phyloP scores from a whole-genome alignment of 2,329 filamentous ascomycete genomes.

The Pezicula neosporulosa region DNA sequence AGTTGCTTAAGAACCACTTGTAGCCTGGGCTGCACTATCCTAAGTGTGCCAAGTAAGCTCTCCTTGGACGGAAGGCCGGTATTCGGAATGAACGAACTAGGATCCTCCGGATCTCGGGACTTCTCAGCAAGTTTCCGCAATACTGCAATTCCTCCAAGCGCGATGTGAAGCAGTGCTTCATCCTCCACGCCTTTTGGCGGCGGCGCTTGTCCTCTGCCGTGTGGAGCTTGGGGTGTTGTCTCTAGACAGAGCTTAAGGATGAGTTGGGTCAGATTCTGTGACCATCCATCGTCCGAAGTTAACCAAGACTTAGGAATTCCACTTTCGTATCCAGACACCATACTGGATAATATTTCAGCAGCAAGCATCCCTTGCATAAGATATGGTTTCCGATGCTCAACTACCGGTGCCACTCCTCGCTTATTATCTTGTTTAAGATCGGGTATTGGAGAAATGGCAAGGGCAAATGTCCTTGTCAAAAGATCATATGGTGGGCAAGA shows the following conservation, averaged over 20 bases:
- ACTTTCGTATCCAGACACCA: constrained; percentile 69
- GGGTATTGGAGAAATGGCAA: constrained; percentile 82
- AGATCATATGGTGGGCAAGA: constrained; percentile 70
- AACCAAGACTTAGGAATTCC: constrained; percentile 78
- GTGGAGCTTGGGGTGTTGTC: constrained; percentile 50
- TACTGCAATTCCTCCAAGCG: constrained; percentile 64
- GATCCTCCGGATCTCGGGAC: constrained; percentile 52
- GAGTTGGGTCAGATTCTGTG: constrained; percentile 73
- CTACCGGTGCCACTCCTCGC: constrained; percentile 59
- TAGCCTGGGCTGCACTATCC: constrained; percentile 60
- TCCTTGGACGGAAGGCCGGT: constrained; percentile 64
- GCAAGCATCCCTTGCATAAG: constrained; percentile 90
- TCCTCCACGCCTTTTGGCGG: constrained; percentile 27
- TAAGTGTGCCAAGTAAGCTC: constrained; percentile 62
- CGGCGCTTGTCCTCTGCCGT: constrained; percentile 25
- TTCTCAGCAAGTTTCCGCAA: constrained; percentile 69
- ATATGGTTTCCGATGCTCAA: constrained; percentile 82
- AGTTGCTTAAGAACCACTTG: constrained; percentile 66
- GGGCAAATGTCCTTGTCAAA: constrained; percentile 79
- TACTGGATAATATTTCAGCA: constrained; percentile 79
- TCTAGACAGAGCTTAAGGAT: constrained; percentile 63
- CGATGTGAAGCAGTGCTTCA: constrained; percentile 44
- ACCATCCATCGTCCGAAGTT: constrained; percentile 78
- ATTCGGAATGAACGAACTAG: constrained; percentile 49
- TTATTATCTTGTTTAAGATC: constrained; percentile 56